A percentile compares a stretch with the other conserved stretches of the same genome.
Conservation (phyloP, 257 asterid genomes). For the Dorcoceras hygrometricum region DNA sequence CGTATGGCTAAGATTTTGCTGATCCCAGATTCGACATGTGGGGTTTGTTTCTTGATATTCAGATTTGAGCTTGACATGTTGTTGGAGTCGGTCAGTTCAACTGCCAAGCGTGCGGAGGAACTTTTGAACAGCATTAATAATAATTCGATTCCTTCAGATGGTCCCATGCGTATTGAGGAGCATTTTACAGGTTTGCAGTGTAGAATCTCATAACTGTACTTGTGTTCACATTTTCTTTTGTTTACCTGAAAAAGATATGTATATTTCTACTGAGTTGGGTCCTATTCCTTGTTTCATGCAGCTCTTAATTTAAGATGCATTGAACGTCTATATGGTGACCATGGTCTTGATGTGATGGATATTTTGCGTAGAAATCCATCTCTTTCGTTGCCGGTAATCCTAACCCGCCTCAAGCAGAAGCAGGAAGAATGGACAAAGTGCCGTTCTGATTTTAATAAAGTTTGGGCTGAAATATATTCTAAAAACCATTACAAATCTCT, state of each 20-base stretch:
- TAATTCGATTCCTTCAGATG: constrained; percentile 54
- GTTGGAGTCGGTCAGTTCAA: constrained; percentile 82
- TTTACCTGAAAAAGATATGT: not conserved
- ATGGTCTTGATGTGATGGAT: constrained; percentile 96
- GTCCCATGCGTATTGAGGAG: constrained; percentile 72
- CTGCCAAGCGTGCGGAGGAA: constrained; percentile 88
- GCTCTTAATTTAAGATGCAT: constrained; percentile 91
- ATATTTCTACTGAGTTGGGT: constrained; percentile 16
- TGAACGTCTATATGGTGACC: constrained; percentile 98
- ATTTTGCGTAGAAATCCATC: constrained; percentile 87
- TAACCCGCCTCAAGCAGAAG: constrained; percentile 95
- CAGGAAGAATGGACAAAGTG: constrained; percentile 98
- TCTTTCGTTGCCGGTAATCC: constrained; percentile 72
- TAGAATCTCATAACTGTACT: constrained; percentile 15
- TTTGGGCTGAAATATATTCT: constrained; percentile 69
- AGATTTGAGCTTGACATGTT: constrained; percentile 99
- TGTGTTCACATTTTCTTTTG: not conserved
- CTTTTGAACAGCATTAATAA: constrained; percentile 56
- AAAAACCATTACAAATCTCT: constrained; percentile 66
- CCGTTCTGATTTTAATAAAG: constrained; percentile 59
- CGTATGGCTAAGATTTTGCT: constrained; percentile 11
- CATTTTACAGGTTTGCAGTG: constrained; percentile 75
- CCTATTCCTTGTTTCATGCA: constrained; percentile 33
- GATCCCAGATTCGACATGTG: constrained; percentile 1
- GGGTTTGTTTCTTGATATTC: constrained; percentile 28